Conservation (phyloP, 306 rosid species). For the Erythrophleum fordii region DNA sequence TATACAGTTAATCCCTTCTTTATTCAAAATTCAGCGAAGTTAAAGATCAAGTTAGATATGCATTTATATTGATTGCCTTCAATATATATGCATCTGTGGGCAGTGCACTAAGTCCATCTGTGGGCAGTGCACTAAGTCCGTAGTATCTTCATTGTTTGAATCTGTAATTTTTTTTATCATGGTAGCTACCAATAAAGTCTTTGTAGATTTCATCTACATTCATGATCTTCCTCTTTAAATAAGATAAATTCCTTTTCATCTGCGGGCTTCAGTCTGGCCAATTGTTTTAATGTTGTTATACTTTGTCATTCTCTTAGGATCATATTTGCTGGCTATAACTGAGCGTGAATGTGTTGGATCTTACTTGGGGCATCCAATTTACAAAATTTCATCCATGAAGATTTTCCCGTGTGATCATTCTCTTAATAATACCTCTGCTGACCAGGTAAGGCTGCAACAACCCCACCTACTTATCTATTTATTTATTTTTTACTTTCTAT, state of each 20-base stretch:
- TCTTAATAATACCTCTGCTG: conserved; percentile 55
- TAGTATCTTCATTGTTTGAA: background rate
- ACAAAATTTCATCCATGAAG: conserved; percentile 63
- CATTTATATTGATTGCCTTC: background rate
- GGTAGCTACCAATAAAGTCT: background rate
- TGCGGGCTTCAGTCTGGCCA: background rate
- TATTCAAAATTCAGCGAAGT: background rate
- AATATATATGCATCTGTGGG: background rate
- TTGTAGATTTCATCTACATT: conserved; percentile 11
- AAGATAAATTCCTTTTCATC: conserved; percentile 2
- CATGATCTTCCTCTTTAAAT: background rate
- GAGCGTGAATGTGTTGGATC: conserved; percentile 65
- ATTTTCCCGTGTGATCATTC: conserved; percentile 77
- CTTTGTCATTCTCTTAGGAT: conserved; percentile 51
- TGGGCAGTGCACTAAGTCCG: background rate
- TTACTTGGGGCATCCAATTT: conserved; percentile 78
- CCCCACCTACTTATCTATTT: background rate
- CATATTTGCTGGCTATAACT: conserved; percentile 70
- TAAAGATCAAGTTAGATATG: conserved; percentile 17
- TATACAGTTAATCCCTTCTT: background rate
- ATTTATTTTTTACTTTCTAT: conserved; percentile 7
- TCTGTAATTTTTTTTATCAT: conserved; percentile 34
- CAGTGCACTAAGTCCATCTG: background rate
- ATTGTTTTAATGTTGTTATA: conserved; percentile 15
- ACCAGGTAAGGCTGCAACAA: conserved; percentile 54